phyloP scores from a whole-genome alignment of 2,329 filamentous ascomycete genomes.

The Ophiostoma perfectum region DNA sequence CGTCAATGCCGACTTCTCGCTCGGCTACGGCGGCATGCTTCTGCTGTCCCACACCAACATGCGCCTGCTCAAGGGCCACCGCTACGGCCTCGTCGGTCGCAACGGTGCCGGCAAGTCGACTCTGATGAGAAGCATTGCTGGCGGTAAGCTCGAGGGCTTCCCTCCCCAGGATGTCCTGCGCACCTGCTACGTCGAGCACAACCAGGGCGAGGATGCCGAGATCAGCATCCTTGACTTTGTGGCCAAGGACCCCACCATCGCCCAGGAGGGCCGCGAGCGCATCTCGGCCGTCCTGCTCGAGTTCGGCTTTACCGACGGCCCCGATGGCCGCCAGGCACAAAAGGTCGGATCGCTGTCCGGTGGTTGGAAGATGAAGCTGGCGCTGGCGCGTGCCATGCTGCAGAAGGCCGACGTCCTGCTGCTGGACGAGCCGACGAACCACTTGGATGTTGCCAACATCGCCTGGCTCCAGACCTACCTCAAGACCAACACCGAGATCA shows the following conservation, averaged over 20 bases:
- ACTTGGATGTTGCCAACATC: conserved; percentile 93
- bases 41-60: conserved; percentile 87
- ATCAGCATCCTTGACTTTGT: conserved; percentile 94
- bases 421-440: conserved; percentile 97
- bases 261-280: conserved; percentile 68
- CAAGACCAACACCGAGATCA: conserved; percentile 93
- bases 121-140: conserved; percentile 88
- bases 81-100: conserved; percentile 96
- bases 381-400: conserved; percentile 91
- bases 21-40: conserved; percentile 97
- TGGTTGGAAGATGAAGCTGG: conserved; percentile 99
- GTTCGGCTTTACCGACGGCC: conserved; percentile 88
- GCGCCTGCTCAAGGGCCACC: conserved; percentile 83
- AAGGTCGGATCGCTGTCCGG: conserved; percentile 92
- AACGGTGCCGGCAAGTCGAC: conserved; percentile 99
- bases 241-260: conserved; percentile 79
- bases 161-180: conserved; percentile 85
- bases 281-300: conserved; percentile 81
- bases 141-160: conserved; percentile 95
- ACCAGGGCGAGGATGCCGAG: conserved; percentile 95
- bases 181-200: conserved; percentile 98
- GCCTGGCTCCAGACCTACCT: conserved; percentile 95
- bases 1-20: conserved; percentile 94
- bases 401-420: conserved; percentile 94
- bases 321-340: conserved; percentile 80